These are phyloP conservation scores for Stagonosporopsis cucurbitacearum DNA, from an alignment of 2,329 filamentous ascomycete genomes.

Conservation along the genomic window DNA sequence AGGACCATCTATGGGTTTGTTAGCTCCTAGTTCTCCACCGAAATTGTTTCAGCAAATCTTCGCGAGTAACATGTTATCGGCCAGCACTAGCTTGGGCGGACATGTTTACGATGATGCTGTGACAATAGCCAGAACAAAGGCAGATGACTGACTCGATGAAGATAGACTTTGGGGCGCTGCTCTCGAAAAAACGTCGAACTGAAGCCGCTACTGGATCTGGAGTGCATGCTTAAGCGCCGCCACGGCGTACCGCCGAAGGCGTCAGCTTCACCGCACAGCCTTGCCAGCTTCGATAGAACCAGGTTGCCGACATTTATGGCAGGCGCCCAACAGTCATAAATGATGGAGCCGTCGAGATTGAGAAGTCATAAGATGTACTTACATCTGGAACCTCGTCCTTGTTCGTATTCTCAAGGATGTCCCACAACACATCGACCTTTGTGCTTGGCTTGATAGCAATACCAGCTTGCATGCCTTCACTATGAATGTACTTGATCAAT, in stretches of 20 bases:
- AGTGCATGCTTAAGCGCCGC: conserved; percentile 43
- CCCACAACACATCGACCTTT: conserved; percentile 87
- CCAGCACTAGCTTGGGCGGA: conserved; percentile 15
- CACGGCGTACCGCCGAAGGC: conserved; percentile 34
- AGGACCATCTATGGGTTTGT: conserved; percentile 80
- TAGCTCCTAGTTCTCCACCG: conserved; percentile 3
- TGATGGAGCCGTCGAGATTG: not conserved
- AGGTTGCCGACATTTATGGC: not conserved
- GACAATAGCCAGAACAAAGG: conserved; percentile 1
- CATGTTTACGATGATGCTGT: conserved; percentile 17
- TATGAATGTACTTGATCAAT: conserved; percentile 89
- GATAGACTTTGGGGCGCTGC: conserved; percentile 3
- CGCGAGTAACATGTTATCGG: not conserved
- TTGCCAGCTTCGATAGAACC: not conserved
- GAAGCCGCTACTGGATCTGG: conserved; percentile 24
- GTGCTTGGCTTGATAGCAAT: conserved; percentile 96
- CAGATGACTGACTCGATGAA: conserved; percentile 15
- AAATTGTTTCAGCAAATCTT: not conserved
- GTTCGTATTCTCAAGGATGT: conserved; percentile 77
- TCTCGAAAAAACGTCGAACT: conserved; percentile 26
- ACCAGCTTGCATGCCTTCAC: conserved; percentile 84
- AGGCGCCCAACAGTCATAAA: not conserved
- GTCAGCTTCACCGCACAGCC: conserved; percentile 29
- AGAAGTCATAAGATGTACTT: conserved; percentile 49
- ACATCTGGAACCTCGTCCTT: conserved; percentile 87